These are phyloP conservation scores for Hymenotorrendiella dingleyae DNA, from an alignment of 2,329 filamentous ascomycete genomes.

Conservation along the genomic window DNA sequence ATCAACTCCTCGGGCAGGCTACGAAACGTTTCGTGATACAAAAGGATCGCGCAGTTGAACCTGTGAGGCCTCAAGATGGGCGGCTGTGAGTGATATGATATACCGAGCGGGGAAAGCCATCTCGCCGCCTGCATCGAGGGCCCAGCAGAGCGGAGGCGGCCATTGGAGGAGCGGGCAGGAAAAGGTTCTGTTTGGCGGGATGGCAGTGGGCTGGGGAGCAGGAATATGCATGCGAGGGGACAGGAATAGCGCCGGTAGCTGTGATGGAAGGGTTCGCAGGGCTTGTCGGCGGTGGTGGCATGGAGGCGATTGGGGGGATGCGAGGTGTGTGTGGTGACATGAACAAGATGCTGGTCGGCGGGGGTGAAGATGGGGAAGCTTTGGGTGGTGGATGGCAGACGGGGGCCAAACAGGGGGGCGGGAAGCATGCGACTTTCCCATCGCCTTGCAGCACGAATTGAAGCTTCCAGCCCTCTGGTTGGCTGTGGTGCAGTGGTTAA, in stretches of 20 bases:
- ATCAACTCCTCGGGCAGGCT: slow-evolving; percentile 14
- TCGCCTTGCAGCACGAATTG: no score
- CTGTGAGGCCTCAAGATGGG: slow-evolving; percentile 1
- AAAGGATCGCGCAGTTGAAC: slow-evolving; percentile 19
- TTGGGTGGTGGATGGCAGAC: not conserved
- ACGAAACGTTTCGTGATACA: slow-evolving; percentile 29
- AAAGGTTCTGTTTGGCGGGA: slow-evolving; percentile 6
- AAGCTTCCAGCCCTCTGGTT: no score
- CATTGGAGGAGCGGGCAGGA: not conserved
- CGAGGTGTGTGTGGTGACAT: slow-evolving; percentile 11
- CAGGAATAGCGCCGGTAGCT: slow-evolving; percentile 17
- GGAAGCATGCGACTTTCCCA: not conserved
- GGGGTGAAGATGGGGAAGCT: slow-evolving; percentile 1
- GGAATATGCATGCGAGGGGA: slow-evolving; percentile 20
- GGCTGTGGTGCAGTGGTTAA: no score
- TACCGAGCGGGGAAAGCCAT: not conserved
- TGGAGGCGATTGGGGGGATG: slow-evolving; percentile 7
- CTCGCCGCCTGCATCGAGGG: not conserved
- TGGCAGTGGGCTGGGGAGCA: slow-evolving; percentile 3
- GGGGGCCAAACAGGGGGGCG: not conserved
- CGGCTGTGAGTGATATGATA: slow-evolving; percentile 3
- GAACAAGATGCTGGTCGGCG: slow-evolving; percentile 10
- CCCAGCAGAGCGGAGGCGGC: not conserved
- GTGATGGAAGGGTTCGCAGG: no score
- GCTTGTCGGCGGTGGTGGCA: no score